Evolutionary conservation across 176 grass and related monocot genomes (phyloP).

Genomic region (Ensete ventricosum): DNA sequence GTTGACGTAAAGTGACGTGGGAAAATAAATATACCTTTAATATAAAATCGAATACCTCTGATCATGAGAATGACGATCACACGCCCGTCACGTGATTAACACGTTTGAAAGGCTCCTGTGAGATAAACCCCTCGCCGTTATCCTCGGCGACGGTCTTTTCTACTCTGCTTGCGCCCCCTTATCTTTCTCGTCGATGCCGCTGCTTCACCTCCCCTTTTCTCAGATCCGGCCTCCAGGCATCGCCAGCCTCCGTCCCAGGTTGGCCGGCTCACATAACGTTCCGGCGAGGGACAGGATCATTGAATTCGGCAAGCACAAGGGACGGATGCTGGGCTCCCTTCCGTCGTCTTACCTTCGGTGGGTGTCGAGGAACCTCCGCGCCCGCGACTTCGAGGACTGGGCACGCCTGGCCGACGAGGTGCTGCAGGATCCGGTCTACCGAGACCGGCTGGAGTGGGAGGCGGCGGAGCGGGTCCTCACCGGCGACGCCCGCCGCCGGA

Average conservation of each 20-base stretch:
- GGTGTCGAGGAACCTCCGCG: conserved; percentile 38
- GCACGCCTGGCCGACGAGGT: conserved; percentile 35
- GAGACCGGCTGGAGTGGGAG: conserved; percentile 57
- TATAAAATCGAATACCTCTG: too few relatives aligned
- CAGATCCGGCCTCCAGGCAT: background rate
- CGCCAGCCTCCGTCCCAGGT: background rate
- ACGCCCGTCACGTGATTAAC: background rate
- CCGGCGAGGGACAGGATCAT: conserved; percentile 41
- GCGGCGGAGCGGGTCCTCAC: conserved; percentile 41
- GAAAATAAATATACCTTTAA: too few relatives aligned
- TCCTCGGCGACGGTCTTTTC: background rate
- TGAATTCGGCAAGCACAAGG: conserved; percentile 53
- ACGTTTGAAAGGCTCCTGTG: background rate
- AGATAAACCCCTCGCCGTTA: background rate
- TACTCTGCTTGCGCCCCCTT: background rate
- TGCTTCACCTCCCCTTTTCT: conserved; percentile 2
- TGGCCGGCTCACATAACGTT: background rate
- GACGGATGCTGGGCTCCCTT: conserved; percentile 50
- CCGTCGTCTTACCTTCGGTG: conserved; percentile 49
- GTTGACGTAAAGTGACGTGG: too few relatives aligned
- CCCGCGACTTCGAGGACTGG: conserved; percentile 36
- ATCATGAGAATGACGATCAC: too few relatives aligned
- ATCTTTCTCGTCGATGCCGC: background rate
- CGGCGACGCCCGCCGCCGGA: conserved; percentile 23
- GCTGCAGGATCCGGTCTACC: conserved; percentile 40